These are phyloP conservation scores for Xanthoconium separans DNA, from an alignment of 1,284 basidiomycete species.

Conservation along the genomic window DNA sequence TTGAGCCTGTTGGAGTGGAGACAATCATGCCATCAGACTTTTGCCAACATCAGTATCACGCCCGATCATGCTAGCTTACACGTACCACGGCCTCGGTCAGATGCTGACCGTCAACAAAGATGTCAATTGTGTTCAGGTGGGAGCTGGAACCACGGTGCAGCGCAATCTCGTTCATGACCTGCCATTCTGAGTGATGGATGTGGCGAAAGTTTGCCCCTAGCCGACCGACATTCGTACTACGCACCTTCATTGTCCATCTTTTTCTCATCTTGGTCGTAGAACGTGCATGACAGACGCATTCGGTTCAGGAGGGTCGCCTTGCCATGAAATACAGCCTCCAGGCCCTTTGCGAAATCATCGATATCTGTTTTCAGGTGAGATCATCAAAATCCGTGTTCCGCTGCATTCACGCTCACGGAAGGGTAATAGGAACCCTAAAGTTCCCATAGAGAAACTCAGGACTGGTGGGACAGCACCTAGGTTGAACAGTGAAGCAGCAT, in stretches of 20 bases:
- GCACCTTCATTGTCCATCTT: conserved; percentile 61
- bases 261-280: conserved; percentile 61
- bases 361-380: conserved; percentile 53
- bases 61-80: conserved; percentile 23
- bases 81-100: conserved; percentile 92
- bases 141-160: conserved; percentile 90
- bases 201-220: conserved; percentile 1
- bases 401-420: conserved; percentile 66
- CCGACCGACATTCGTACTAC: conserved; percentile 15
- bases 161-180: conserved; percentile 97
- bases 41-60: conserved; percentile 12
- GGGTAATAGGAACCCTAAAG: conserved; percentile 90
- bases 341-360: conserved; percentile 74
- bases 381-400: conserved; percentile 1
- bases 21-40: conserved; percentile 95
- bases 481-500: conserved; percentile 91
- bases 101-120: conserved; percentile 94
- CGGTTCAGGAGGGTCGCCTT: conserved; percentile 81
- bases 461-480: conserved; percentile 90
- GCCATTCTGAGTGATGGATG: conserved; percentile 65
- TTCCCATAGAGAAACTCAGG: conserved; percentile 95
- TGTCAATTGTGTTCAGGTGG: conserved; percentile 92
- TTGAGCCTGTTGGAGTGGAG: conserved; percentile 95
- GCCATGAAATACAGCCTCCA: conserved; percentile 75
- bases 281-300: conserved; percentile 83